These are phyloP conservation scores for Exophiala mesophila DNA, from an alignment of 2,329 filamentous ascomycete species.

Conservation along the genomic window DNA sequence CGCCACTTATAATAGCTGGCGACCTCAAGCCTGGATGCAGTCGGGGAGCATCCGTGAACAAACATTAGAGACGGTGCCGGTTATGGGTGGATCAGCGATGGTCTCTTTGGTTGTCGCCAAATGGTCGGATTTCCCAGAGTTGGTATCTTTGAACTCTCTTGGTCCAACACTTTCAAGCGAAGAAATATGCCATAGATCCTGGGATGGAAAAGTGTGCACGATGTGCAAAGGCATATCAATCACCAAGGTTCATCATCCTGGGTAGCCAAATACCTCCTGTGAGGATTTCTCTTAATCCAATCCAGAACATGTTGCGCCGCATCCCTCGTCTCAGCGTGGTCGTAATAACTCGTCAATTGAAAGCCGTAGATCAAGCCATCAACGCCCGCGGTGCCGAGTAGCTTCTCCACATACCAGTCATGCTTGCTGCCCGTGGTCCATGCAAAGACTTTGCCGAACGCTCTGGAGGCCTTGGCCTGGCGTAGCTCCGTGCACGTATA, in stretches of 20 bases:
- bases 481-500: slow-evolving; percentile 18
- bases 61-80: too few relatives aligned
- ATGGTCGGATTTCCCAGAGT: too few relatives aligned
- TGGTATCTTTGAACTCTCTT: too few relatives aligned
- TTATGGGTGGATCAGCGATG: too few relatives aligned
- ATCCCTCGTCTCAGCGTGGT: not conserved
- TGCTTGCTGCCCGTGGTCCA: slow-evolving; percentile 13
- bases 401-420: slow-evolving; percentile 5
- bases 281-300: slow-evolving; percentile 10
- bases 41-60: too few relatives aligned
- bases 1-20: too few relatives aligned
- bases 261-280: not conserved
- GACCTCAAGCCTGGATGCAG: too few relatives aligned
- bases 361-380: slow-evolving; percentile 23
- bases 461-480: slow-evolving; percentile 6
- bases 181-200: too few relatives aligned
- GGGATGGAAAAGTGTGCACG: too few relatives aligned
- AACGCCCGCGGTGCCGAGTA: slow-evolving; percentile 14
- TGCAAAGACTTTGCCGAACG: slow-evolving; percentile 14
- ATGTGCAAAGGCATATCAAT: too few relatives aligned
- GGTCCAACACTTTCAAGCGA: too few relatives aligned
- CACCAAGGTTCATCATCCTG: not conserved
- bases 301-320: slow-evolving; percentile 14
- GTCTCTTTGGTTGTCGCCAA: too few relatives aligned
- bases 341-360: slow-evolving; percentile 4